Evolutionary conservation across 129 eudicot species (phyloP).

Genomic region (Escallonia herrerae): DNA sequence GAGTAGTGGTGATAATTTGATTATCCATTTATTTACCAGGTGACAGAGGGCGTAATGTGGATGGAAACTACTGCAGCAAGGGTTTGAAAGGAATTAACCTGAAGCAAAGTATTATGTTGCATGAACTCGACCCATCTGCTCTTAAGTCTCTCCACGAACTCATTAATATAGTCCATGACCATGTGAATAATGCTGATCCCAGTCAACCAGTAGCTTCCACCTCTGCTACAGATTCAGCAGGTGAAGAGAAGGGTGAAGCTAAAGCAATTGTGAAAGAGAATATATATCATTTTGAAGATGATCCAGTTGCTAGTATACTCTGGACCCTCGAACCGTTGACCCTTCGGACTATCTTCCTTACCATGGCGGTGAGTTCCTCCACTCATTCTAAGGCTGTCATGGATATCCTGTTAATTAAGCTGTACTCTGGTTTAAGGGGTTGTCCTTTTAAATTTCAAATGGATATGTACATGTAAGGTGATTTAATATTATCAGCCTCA

Average conservation of each 20-base stretch:
- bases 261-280: conserved; percentile 21
- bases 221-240: conserved; percentile 24
- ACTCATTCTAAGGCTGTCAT: conserved; percentile 4
- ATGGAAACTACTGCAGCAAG: conserved; percentile 11
- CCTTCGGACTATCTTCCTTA: conserved; percentile 58
- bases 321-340: conserved; percentile 69
- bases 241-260: conserved; percentile 30
- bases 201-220: conserved; percentile 27
- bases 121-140: conserved; percentile 56
- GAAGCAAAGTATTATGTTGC: conserved; percentile 27
- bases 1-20: not conserved
- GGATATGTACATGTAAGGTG: not conserved
- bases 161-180: conserved; percentile 74
- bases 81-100: conserved; percentile 22
- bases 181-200: conserved; percentile 38
- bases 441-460: not conserved
- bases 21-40: conserved; percentile 23
- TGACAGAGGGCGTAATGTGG: conserved; percentile 10
- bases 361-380: conserved; percentile 71
- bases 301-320: conserved; percentile 62
- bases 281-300: conserved; percentile 49
- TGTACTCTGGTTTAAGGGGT: not conserved
- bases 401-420: not conserved
- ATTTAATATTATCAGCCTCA: too few relatives aligned
- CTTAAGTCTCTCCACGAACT: conserved; percentile 64